A percentile compares a stretch with the other conserved stretches of the same genome.
These are phyloP conservation scores for Hebeloma cylindrosporum DNA, from an alignment of 768 basidiomycete species.

Conservation along the genomic window DNA sequence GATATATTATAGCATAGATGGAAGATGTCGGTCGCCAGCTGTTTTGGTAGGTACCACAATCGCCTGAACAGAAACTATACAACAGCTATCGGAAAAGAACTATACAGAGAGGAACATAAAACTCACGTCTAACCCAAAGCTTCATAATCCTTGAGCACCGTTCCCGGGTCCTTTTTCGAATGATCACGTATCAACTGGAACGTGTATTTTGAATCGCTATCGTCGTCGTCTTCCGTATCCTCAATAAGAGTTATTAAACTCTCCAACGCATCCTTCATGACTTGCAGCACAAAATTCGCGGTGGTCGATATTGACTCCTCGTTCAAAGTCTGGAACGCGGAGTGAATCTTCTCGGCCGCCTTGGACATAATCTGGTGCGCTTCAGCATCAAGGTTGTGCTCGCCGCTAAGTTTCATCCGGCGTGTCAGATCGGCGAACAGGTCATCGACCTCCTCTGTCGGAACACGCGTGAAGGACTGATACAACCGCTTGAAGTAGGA, in stretches of 20 bases:
- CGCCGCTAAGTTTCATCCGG: constrained; percentile 17
- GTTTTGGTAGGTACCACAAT: no score
- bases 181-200: constrained; percentile 26
- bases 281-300: constrained; percentile 23
- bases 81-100: no score
- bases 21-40: no score
- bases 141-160: constrained; percentile 32
- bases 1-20: background rate
- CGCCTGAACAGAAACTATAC: no score
- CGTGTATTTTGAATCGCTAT: constrained; percentile 22
- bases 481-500: constrained; percentile 29
- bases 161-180: constrained; percentile 26
- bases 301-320: constrained; percentile 19
- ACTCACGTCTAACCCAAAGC: constrained; percentile 22
- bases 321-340: constrained; percentile 24
- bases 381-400: constrained; percentile 20
- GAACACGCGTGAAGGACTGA: constrained; percentile 19
- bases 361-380: constrained; percentile 26
- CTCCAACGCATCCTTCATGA: constrained; percentile 23
- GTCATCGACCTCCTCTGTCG: constrained; percentile 20
- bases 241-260: constrained; percentile 24
- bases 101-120: no score
- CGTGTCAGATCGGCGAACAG: constrained; percentile 26
- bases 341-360: constrained; percentile 30
- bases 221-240: constrained; percentile 25